Evolutionary conservation across 768 basidiomycete genomes (phyloP).

Genomic region (Collybia nuda): DNA sequence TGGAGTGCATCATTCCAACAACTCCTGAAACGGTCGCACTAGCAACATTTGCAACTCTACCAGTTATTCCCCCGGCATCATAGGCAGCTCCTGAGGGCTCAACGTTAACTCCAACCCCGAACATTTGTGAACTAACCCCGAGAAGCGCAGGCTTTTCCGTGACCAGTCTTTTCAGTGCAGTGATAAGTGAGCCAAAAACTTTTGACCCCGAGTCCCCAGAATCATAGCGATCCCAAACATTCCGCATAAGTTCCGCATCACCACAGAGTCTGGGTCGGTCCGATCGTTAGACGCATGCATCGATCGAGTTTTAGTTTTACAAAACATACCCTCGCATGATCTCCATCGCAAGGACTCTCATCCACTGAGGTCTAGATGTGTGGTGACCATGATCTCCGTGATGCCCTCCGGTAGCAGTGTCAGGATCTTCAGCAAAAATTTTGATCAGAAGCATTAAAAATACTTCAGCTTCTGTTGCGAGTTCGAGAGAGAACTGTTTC

Average conservation of each 20-base stretch:
- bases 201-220: conserved; percentile 60
- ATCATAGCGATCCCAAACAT: conserved; percentile 80
- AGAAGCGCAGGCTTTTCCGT: conserved; percentile 88
- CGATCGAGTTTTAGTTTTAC: neutral
- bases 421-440: conserved; percentile 54
- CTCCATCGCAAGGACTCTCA: conserved; percentile 90
- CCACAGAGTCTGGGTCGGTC: conserved; percentile 57
- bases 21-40: conserved; percentile 84
- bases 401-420: conserved; percentile 15
- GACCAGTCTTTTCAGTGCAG: conserved; percentile 81
- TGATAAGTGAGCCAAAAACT: conserved; percentile 75
- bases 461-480: conserved; percentile 82
- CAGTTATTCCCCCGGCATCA: conserved; percentile 69
- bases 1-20: conserved; percentile 80
- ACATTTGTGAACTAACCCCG: conserved; percentile 78
- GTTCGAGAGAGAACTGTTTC: conserved; percentile 83
- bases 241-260: conserved; percentile 76
- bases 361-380: conserved; percentile 69
- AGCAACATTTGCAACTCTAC: conserved; percentile 81
- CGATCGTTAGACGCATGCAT: neutral
- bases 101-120: conserved; percentile 66
- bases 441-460: conserved; percentile 76
- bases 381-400: conserved; percentile 26
- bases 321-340: conserved; percentile 75
- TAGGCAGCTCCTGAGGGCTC: conserved; percentile 43